A percentile compares a stretch with the other conserved stretches of the same genome.
Conservation (phyloP, 2,329 filamentous ascomycete genomes). For the Phaeosphaeriaceae sp. region DNA sequence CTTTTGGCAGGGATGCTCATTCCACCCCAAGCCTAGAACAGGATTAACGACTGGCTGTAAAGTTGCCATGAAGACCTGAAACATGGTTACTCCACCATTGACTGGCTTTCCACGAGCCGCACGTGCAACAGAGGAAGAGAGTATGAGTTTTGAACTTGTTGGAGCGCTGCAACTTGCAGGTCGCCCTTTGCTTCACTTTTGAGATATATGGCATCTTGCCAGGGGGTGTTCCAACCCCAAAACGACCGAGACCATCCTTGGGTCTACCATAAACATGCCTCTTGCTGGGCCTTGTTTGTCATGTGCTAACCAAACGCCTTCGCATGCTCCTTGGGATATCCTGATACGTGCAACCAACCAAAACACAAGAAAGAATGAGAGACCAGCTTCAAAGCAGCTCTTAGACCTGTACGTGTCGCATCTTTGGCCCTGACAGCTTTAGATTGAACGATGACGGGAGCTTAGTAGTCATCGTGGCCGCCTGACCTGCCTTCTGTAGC, state of each 20-base stretch:
- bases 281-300: slow-evolving; percentile 6
- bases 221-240: neutral
- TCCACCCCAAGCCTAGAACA: neutral
- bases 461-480: slow-evolving; percentile 40
- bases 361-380: slow-evolving; percentile 9
- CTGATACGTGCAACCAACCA: slow-evolving; percentile 21
- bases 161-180: neutral
- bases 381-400: slow-evolving; percentile 8
- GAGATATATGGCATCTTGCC: neutral
- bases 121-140: neutral
- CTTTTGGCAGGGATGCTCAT: slow-evolving; percentile 23
- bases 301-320: slow-evolving; percentile 29
- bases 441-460: slow-evolving; percentile 45
- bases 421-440: slow-evolving; percentile 33
- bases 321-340: slow-evolving; percentile 34
- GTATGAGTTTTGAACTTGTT: neutral
- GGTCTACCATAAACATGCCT: neutral
- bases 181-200: neutral
- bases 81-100: neutral
- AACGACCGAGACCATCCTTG: neutral
- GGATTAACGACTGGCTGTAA: neutral
- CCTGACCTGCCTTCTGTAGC: slow-evolving; percentile 50
- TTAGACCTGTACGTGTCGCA: slow-evolving; percentile 26
- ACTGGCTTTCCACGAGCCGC: neutral
- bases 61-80: neutral